Percentiles rank a stretch among this genome's conserved stretches.
Conservation (phyloP, 352 stramenopile genomes). For the Phytophthora tubulina region DNA sequence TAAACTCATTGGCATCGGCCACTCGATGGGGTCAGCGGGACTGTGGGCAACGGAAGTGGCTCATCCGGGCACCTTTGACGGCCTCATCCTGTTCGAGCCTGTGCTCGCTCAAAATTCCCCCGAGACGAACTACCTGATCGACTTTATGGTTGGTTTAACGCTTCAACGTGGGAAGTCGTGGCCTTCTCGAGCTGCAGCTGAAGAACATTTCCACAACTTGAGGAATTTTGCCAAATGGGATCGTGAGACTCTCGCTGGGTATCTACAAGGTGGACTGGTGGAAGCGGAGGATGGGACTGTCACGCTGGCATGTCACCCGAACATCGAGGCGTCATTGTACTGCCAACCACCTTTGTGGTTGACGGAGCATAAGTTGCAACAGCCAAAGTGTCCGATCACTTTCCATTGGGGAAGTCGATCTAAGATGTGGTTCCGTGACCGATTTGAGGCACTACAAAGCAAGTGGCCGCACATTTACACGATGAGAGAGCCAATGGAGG, state of each 20-base stretch:
- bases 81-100: slow-evolving; percentile 62
- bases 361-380: slow-evolving; percentile 44
- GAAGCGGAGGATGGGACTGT: slow-evolving; percentile 36
- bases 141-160: slow-evolving; percentile 50
- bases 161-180: slow-evolving; percentile 42
- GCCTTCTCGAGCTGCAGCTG: slow-evolving; percentile 41
- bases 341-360: slow-evolving; percentile 46
- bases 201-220: slow-evolving; percentile 41
- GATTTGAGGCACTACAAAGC: slow-evolving; percentile 38
- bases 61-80: slow-evolving; percentile 57
- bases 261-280: slow-evolving; percentile 41
- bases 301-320: slow-evolving; percentile 52
- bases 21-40: slow-evolving; percentile 55
- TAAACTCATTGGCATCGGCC: slow-evolving; percentile 55
- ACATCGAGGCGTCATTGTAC: slow-evolving; percentile 59
- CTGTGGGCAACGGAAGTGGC: slow-evolving; percentile 50
- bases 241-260: slow-evolving; percentile 40
- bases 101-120: slow-evolving; percentile 45
- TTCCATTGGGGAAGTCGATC: slow-evolving; percentile 59
- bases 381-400: slow-evolving; percentile 49
- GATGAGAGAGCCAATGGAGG: slow-evolving; percentile 46
- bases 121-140: slow-evolving; percentile 40
- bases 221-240: slow-evolving; percentile 54
- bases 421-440: slow-evolving; percentile 52
- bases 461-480: slow-evolving; percentile 55